Evolutionary conservation across 495 filamentous ascomycete species (phyloP).

Genomic region (Tetracladium setigerum): DNA sequence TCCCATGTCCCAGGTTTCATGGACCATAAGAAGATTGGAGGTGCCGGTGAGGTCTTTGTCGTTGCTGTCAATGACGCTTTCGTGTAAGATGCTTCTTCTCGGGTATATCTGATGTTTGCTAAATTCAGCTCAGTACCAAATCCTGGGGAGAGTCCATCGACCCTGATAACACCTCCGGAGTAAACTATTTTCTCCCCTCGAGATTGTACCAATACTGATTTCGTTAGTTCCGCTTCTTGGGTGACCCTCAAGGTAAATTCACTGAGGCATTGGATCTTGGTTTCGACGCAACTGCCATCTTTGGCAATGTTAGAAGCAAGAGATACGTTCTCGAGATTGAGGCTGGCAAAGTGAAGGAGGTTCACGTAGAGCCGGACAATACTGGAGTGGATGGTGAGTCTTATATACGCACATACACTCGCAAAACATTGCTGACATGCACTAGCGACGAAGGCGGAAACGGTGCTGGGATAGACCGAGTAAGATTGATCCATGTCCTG

Average conservation of each 20-base stretch:
- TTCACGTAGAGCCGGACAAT: slow-evolving; percentile 87
- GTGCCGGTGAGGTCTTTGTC: slow-evolving; percentile 75
- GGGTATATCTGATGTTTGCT: background rate
- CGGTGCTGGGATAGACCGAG: too few species aligned
- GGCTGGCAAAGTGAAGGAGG: slow-evolving; percentile 67
- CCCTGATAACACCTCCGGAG: slow-evolving; percentile 60
- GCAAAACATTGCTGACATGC: too few species aligned
- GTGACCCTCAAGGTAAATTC: slow-evolving; percentile 77
- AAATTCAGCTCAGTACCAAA: slow-evolving; percentile 55
- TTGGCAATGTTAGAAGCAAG: slow-evolving; percentile 81
- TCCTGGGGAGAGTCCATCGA: slow-evolving; percentile 74
- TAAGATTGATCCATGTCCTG: too few species aligned
- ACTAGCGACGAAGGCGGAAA: too few species aligned
- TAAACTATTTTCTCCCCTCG: slow-evolving; percentile 34
- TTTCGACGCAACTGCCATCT: slow-evolving; percentile 78
- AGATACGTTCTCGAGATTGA: slow-evolving; percentile 77
- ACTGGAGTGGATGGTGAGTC: slow-evolving; percentile 69
- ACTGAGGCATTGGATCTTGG: slow-evolving; percentile 76
- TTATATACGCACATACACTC: background rate
- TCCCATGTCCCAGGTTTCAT: slow-evolving; percentile 79
- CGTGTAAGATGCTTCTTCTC: slow-evolving; percentile 53
- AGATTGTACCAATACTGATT: background rate
- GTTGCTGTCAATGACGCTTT: slow-evolving; percentile 93
- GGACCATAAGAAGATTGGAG: slow-evolving; percentile 60
- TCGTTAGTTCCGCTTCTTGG: slow-evolving; percentile 71